A percentile compares a stretch with the other conserved stretches of the same genome.
Conservation (phyloP, 306 rosid genomes). For the Bauhinia variegata region DNA sequence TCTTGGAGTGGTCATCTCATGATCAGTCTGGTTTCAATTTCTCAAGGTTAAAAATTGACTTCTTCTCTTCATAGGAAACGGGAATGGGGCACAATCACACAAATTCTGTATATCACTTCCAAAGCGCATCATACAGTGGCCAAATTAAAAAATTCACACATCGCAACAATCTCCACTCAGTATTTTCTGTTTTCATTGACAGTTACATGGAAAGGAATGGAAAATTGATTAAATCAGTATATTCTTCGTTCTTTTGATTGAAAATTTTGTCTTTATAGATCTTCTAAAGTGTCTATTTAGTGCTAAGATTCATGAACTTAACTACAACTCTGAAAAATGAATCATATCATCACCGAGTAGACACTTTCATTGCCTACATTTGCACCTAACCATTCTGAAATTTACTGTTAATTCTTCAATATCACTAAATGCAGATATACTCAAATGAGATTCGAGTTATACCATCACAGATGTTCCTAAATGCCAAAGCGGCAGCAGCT, state of each 20-base stretch:
- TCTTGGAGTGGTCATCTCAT: not conserved
- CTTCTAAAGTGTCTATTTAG: not conserved
- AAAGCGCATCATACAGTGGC: not conserved
- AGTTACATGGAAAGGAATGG: conserved; percentile 24
- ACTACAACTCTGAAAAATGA: conserved; percentile 32
- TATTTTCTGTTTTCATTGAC: not conserved
- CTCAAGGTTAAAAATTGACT: not conserved
- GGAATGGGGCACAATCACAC: not conserved
- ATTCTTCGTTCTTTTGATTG: conserved; percentile 12
- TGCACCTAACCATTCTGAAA: conserved; percentile 33
- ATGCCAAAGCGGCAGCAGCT: conserved; percentile 96
- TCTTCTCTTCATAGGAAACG: no score
- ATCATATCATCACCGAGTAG: conserved; percentile 2
- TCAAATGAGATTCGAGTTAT: conserved; percentile 35
- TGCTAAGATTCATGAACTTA: conserved; percentile 33
- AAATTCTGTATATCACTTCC: not conserved
- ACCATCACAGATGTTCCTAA: conserved; percentile 97
- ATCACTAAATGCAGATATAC: conserved; percentile 30
- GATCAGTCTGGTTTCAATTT: not conserved
- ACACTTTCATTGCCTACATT: conserved; percentile 18
- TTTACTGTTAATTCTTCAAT: conserved; percentile 29
- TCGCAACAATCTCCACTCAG: conserved; percentile 3
- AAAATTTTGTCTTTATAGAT: conserved; percentile 9
- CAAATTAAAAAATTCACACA: not conserved
- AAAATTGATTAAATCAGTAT: conserved; percentile 9